Evolutionary conservation across 164 flowering plant species (phyloP).

Genomic region (Warburgia ugandensis): DNA sequence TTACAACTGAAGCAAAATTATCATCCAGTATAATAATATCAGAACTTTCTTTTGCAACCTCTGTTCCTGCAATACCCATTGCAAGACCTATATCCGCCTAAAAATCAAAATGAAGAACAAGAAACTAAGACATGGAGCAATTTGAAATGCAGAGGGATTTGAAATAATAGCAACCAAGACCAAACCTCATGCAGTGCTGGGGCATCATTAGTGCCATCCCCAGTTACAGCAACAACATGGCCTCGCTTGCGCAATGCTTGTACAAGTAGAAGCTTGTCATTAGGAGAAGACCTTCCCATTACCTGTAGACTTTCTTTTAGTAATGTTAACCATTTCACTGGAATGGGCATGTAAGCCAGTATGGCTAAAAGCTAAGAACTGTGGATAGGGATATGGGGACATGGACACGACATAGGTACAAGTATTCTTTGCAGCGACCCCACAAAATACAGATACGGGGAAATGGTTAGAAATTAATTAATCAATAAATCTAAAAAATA

Average conservation of each 20-base stretch:
- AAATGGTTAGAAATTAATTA: too few relatives aligned
- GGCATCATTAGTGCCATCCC: slow-evolving; percentile 99
- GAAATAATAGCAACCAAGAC: too few relatives aligned
- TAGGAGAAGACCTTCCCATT: slow-evolving; percentile 97
- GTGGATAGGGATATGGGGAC: too few relatives aligned
- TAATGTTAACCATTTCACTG: too few relatives aligned
- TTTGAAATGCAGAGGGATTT: too few relatives aligned
- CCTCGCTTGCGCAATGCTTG: slow-evolving; percentile 68
- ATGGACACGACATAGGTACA: too few relatives aligned
- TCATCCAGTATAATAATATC: slow-evolving; percentile 98
- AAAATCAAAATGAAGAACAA: slow-evolving; percentile 1
- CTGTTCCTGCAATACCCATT: slow-evolving; percentile 95
- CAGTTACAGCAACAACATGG: slow-evolving; percentile 97
- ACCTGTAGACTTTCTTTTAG: too few relatives aligned
- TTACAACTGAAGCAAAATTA: slow-evolving; percentile 88
- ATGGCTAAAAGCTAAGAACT: too few relatives aligned
- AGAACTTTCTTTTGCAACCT: slow-evolving; percentile 97
- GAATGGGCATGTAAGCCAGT: too few relatives aligned
- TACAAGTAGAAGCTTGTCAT: slow-evolving; percentile 89
- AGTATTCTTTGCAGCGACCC: too few relatives aligned
- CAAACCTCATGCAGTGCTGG: slow-evolving; percentile 93
- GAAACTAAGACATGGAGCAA: neutral
- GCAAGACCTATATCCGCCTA: slow-evolving; percentile 98
- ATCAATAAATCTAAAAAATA: too few relatives aligned
- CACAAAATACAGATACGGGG: too few relatives aligned